Evolutionary conservation across 257 asterid species (phyloP).

Genomic region (Verbascum thapsus): DNA sequence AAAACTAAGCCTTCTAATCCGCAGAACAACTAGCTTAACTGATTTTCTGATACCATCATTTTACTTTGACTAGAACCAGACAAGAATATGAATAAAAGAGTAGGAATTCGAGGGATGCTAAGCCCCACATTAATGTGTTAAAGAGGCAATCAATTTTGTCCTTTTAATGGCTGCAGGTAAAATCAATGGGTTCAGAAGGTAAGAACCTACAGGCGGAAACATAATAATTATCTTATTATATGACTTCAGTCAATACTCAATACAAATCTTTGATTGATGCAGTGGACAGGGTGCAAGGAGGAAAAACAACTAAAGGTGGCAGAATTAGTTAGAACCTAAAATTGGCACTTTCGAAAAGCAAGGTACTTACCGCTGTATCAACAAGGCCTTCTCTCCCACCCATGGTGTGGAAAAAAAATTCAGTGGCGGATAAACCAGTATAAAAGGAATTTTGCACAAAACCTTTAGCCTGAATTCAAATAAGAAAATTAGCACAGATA

Average conservation of each 20-base stretch:
- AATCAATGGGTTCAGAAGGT: background rate
- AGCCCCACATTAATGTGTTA: background rate
- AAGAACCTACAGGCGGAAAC: background rate
- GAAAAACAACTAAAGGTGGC: background rate
- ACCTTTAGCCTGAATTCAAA: constrained; percentile 81
- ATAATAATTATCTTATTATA: background rate
- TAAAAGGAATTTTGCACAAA: constrained; percentile 95
- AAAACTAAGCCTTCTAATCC: background rate
- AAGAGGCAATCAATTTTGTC: background rate
- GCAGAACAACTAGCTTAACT: too few species aligned
- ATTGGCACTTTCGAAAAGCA: constrained; percentile 4
- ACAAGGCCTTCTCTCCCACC: constrained; percentile 99
- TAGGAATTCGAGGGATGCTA: background rate
- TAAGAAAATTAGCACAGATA: constrained; percentile 28
- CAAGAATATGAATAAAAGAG: background rate
- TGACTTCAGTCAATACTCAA: background rate
- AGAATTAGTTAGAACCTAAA: background rate
- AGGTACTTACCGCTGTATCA: constrained; percentile 89
- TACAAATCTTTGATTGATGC: background rate
- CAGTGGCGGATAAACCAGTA: constrained; percentile 85
- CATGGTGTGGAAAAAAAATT: constrained; percentile 98
- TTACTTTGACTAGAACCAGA: too few species aligned
- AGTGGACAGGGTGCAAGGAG: background rate
- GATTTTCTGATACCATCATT: too few species aligned
- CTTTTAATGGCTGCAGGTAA: background rate